Conservation (phyloP, 192 early-diverging fungal species). For the Backusella morwellensis region DNA sequence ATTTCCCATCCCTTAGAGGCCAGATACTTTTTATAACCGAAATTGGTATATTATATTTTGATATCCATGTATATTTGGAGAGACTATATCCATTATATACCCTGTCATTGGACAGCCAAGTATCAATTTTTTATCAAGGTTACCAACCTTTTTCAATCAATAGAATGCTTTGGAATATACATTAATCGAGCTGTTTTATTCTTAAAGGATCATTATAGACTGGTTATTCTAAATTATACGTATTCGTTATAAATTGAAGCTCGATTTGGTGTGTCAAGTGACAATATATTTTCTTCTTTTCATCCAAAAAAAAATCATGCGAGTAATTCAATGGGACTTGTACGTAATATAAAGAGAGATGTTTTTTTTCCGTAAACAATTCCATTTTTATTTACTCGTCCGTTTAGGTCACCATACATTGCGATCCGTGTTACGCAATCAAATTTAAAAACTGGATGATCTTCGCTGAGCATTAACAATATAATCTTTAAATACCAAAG, state of each 20-base stretch:
- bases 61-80: too few species aligned
- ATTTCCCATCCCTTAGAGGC: too few species aligned
- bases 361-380: neutral
- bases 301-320: neutral
- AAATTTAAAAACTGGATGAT: neutral
- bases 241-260: neutral
- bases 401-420: neutral
- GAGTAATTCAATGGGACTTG: neutral
- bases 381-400: neutral
- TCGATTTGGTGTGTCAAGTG: neutral
- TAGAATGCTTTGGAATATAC: too few species aligned
- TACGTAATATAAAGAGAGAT: neutral
- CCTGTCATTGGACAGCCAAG: too few species aligned
- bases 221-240: neutral
- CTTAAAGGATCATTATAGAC: too few species aligned
- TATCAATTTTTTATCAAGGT: too few species aligned
- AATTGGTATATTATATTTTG: too few species aligned
- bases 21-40: too few species aligned
- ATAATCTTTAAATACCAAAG: neutral
- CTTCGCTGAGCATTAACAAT: neutral
- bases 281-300: neutral
- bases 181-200: too few species aligned
- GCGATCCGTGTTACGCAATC: neutral
- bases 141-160: too few species aligned
- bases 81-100: too few species aligned